Evolutionary conservation across 73 alveolate genomes (phyloP).

Genomic region (Tetrahymena borealis): DNA sequence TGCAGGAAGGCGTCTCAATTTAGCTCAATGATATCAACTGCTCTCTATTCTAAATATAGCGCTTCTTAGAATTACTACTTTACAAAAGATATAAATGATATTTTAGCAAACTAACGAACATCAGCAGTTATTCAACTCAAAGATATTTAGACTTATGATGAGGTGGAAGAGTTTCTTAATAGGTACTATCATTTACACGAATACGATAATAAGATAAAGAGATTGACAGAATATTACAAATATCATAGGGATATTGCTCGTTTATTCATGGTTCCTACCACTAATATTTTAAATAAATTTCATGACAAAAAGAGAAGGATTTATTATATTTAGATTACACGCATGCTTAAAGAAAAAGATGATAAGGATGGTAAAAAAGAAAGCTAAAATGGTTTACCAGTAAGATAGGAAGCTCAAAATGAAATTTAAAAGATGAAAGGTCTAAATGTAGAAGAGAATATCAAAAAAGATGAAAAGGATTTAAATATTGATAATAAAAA

Average conservation of each 20-base stretch:
- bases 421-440: not conserved
- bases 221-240: slow-evolving; percentile 40
- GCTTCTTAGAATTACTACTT: slow-evolving; percentile 37
- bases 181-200: slow-evolving; percentile 11
- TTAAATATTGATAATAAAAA: not conserved
- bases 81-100: slow-evolving; percentile 24
- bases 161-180: slow-evolving; percentile 5
- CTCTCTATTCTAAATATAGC: slow-evolving; percentile 32
- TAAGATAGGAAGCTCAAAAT: not conserved
- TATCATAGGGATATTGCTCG: slow-evolving; percentile 38
- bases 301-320: slow-evolving; percentile 41
- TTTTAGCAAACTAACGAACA: slow-evolving; percentile 11
- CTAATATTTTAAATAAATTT: slow-evolving; percentile 13
- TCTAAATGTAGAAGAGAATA: not conserved
- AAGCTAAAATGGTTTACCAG: not conserved
- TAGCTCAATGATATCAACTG: slow-evolving; percentile 3
- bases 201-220: not conserved
- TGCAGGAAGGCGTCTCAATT: slow-evolving; percentile 4
- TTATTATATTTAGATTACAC: slow-evolving; percentile 26
- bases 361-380: slow-evolving; percentile 1
- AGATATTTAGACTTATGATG: slow-evolving; percentile 13
- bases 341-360: slow-evolving; percentile 20
- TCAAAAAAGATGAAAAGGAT: not conserved
- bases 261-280: slow-evolving; percentile 28
- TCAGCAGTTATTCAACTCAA: not conserved